A percentile compares a stretch with the other conserved stretches of the same genome.
phyloP scores from a whole-genome alignment of 192 early-diverging fungal genomes.

The Tieghemiomyces parasiticus region DNA sequence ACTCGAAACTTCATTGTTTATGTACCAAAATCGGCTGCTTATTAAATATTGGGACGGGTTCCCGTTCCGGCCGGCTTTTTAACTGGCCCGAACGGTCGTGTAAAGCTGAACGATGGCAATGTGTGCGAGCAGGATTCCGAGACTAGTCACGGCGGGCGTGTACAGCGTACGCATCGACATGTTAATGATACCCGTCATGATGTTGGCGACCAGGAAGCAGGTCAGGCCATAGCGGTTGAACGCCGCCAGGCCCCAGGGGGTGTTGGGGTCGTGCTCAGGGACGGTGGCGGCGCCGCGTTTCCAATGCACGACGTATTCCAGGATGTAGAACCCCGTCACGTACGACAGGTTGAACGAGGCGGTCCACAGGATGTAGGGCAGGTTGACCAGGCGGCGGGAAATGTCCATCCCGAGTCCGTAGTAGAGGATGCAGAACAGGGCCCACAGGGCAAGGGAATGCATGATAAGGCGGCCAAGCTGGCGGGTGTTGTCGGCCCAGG shows the following conservation, averaged over 20 bases:
- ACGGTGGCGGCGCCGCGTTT: conserved; percentile 24
- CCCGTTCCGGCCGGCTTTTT: too few species aligned
- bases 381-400: too few species aligned
- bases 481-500: too few species aligned
- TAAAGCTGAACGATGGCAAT: conserved; percentile 30
- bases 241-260: conserved; percentile 43
- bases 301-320: conserved; percentile 39
- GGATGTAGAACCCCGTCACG: conserved; percentile 39
- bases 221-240: conserved; percentile 73
- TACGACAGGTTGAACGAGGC: conserved; percentile 48
- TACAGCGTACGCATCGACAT: conserved; percentile 62
- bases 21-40: too few species aligned
- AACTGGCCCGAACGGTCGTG: conserved; percentile 20
- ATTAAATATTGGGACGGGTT: too few species aligned
- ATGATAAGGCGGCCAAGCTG: too few species aligned
- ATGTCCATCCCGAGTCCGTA: too few species aligned
- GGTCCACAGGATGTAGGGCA: conserved; percentile 68
- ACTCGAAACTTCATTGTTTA: too few species aligned
- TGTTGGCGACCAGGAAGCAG: conserved; percentile 76
- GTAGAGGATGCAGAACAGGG: too few species aligned
- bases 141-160: conserved; percentile 22
- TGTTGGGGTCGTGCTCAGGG: conserved; percentile 21
- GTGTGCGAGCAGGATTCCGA: conserved; percentile 34
- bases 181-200: conserved; percentile 78
- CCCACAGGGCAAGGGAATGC: too few species aligned